Evolutionary conservation across 169 alveolate genomes (phyloP).

Genomic region (Neospora caninum): DNA sequence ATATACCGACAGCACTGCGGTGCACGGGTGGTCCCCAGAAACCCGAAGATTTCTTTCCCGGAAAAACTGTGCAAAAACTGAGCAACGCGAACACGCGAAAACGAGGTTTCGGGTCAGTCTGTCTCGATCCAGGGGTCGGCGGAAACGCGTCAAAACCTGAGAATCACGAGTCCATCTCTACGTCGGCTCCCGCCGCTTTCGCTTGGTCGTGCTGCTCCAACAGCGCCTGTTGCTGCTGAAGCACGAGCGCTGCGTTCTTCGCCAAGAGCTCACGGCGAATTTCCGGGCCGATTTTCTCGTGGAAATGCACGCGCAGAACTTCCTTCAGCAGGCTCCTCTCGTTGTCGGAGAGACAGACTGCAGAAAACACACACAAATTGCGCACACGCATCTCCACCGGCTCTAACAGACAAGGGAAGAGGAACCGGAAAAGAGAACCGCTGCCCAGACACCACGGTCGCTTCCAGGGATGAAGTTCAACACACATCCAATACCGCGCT

Average conservation of each 20-base stretch:
- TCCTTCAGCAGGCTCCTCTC: conserved; percentile 48
- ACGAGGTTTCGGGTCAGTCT: background rate
- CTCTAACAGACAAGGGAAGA: too few relatives aligned
- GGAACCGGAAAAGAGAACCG: too few relatives aligned
- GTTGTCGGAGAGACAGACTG: conserved; percentile 31
- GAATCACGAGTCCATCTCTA: background rate
- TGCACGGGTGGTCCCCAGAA: too few relatives aligned
- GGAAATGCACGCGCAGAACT: conserved; percentile 36
- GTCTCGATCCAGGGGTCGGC: too few relatives aligned
- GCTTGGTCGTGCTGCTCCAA: background rate
- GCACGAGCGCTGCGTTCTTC: conserved; percentile 51
- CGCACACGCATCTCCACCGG: too few relatives aligned
- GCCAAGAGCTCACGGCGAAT: conserved; percentile 62
- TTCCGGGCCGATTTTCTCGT: conserved; percentile 59
- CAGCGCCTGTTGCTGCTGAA: conserved; percentile 68
- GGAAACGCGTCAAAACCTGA: too few relatives aligned
- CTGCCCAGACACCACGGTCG: too few relatives aligned
- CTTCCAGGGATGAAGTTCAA: too few relatives aligned
- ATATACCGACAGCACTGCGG: too few relatives aligned
- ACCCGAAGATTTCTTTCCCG: too few relatives aligned
- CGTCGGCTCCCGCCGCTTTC: background rate
- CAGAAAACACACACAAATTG: background rate
- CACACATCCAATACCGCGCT: background rate
- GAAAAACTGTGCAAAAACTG: too few relatives aligned
- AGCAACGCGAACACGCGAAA: background rate